Evolutionary conservation across 1,139 yeast genomes (phyloP).

Genomic region (Geotrichum phurueaensis): DNA sequence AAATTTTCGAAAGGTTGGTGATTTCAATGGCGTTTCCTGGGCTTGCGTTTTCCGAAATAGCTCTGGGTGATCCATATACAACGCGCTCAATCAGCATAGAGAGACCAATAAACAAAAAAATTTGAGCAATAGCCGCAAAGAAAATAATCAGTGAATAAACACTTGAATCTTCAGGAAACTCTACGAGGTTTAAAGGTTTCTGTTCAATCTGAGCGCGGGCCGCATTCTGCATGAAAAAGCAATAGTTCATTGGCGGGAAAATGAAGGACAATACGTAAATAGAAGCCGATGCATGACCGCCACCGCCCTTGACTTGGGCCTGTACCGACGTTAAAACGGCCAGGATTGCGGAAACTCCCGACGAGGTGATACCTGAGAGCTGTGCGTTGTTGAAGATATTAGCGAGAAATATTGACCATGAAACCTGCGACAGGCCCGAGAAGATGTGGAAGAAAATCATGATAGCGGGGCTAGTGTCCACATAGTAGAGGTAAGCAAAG

Average conservation of each 20-base stretch:
- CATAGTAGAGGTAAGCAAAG: slow-evolving; percentile 26
- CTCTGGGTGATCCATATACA: slow-evolving; percentile 26
- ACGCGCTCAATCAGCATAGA: slow-evolving; percentile 27
- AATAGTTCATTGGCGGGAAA: slow-evolving; percentile 37
- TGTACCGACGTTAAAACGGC: slow-evolving; percentile 34
- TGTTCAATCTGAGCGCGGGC: slow-evolving; percentile 29
- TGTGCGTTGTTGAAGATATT: slow-evolving; percentile 33
- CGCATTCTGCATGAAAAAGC: slow-evolving; percentile 31
- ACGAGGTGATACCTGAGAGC: slow-evolving; percentile 35
- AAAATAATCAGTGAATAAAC: slow-evolving; percentile 31
- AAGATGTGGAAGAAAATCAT: slow-evolving; percentile 34
- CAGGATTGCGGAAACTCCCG: slow-evolving; percentile 33
- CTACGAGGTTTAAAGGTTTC: slow-evolving; percentile 26
- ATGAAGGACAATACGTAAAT: slow-evolving; percentile 32
- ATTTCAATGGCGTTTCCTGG: slow-evolving; percentile 24
- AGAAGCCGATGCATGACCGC: slow-evolving; percentile 26
- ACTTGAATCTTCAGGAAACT: slow-evolving; percentile 29
- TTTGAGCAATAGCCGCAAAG: slow-evolving; percentile 32
- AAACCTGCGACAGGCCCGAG: slow-evolving; percentile 32
- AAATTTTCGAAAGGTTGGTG: slow-evolving; percentile 26
- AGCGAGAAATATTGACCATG: slow-evolving; percentile 34
- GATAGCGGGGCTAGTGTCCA: slow-evolving; percentile 29
- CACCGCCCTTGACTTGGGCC: slow-evolving; percentile 26
- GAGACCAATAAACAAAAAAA: slow-evolving; percentile 26
- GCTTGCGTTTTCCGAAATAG: slow-evolving; percentile 15